These are phyloP conservation scores for Pseudogymnoascus sp. DNA, from an alignment of 2,329 filamentous ascomycete genomes.

Conservation along the genomic window DNA sequence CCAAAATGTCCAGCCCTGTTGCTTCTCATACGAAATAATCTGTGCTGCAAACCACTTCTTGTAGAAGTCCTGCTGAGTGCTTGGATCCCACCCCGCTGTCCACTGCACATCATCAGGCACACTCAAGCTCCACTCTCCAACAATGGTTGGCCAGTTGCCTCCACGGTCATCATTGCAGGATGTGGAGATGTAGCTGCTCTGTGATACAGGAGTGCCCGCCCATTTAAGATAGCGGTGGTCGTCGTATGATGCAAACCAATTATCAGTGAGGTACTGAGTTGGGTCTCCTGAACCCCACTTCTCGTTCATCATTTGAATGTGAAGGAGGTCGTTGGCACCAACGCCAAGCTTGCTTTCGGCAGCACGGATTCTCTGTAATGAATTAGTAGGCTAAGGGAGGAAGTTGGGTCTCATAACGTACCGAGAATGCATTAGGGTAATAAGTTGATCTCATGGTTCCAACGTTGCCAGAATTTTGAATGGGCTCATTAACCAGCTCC, in stretches of 20 bases:
- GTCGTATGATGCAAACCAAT: constrained; percentile 45
- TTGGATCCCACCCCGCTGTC: constrained; percentile 37
- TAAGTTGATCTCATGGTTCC: constrained; percentile 35
- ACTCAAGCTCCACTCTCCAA: constrained; percentile 53
- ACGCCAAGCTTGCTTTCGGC: constrained; percentile 41
- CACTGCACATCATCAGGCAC: constrained; percentile 43
- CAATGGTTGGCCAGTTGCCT: constrained; percentile 40
- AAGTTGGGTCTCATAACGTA: constrained; percentile 17
- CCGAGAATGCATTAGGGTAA: constrained; percentile 41
- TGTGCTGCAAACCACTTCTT: constrained; percentile 50
- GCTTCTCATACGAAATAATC: constrained; percentile 45
- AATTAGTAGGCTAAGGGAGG: neutral
- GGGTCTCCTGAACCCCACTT: constrained; percentile 52
- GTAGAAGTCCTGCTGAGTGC: constrained; percentile 43
- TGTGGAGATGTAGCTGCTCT: constrained; percentile 43
- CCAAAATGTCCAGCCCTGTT: constrained; percentile 53
- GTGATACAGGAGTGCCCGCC: constrained; percentile 32
- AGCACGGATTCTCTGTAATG: constrained; percentile 38
- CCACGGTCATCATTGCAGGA: constrained; percentile 43
- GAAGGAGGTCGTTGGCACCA: constrained; percentile 37
- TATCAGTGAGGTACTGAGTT: constrained; percentile 36
- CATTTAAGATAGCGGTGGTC: constrained; percentile 55
- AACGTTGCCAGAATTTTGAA: constrained; percentile 31
- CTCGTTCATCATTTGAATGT: constrained; percentile 48
- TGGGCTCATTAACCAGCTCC: constrained; percentile 52